These are phyloP conservation scores for Cetraspora pellucida DNA, from an alignment of 192 early-diverging fungal species.

Conservation along the genomic window DNA sequence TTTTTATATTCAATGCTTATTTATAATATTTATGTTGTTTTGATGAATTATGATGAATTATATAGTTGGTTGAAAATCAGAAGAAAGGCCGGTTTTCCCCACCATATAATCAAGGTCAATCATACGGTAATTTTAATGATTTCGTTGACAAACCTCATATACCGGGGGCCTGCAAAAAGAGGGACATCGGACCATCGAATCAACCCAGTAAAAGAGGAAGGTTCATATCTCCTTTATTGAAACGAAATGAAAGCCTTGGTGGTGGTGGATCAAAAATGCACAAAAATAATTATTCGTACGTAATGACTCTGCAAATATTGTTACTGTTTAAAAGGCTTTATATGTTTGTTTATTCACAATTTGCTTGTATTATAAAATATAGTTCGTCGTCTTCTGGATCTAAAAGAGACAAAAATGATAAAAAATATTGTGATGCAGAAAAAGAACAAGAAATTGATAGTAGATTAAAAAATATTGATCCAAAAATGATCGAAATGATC, in stretches of 20 bases:
- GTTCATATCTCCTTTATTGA: constrained; percentile 4
- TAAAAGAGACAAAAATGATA: no score
- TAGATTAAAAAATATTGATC: constrained; percentile 82
- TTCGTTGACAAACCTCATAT: not conserved
- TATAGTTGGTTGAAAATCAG: not conserved
- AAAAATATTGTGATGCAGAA: constrained; percentile 21
- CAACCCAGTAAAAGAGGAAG: not conserved
- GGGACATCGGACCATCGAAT: not conserved
- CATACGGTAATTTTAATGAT: no score
- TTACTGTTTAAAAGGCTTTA: not conserved
- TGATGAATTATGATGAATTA: not conserved
- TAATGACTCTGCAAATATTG: not conserved
- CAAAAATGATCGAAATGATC: constrained; percentile 85
- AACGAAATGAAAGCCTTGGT: not conserved
- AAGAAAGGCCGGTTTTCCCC: not conserved
- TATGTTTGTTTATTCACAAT: not conserved
- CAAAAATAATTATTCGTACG: not conserved
- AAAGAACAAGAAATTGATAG: constrained; percentile 59
- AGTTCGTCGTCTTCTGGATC: not conserved
- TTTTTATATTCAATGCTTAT: not conserved
- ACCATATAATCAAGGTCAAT: not conserved
- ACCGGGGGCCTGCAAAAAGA: not conserved
- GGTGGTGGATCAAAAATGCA: no score
- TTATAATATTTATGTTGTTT: not conserved
- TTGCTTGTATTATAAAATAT: not conserved